Evolutionary conservation across 1,284 basidiomycete genomes (phyloP).

Genomic region (Inonotus obliquus): DNA sequence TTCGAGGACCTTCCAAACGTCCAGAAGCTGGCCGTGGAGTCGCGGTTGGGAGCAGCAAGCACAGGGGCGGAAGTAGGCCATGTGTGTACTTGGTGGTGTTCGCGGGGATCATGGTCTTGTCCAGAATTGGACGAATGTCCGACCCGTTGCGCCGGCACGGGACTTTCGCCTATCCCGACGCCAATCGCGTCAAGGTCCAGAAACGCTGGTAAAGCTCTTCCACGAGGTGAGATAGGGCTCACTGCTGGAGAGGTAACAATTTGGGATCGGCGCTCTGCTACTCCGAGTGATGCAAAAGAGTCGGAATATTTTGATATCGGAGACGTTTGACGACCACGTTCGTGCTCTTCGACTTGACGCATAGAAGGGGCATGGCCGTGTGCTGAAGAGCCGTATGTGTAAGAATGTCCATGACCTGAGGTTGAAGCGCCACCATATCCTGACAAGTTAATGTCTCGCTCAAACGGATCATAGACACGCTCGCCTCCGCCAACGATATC

Average conservation of each 20-base stretch:
- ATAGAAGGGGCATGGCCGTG: neutral
- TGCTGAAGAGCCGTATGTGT: neutral
- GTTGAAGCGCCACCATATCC: constrained; percentile 4
- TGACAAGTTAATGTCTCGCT: neutral
- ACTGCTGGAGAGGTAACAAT: neutral
- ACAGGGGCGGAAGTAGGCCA: neutral
- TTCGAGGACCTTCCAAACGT: constrained; percentile 14
- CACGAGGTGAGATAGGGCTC: constrained; percentile 4
- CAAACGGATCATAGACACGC: constrained; percentile 3
- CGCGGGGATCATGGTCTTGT: constrained; percentile 8
- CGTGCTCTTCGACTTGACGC: constrained; percentile 3
- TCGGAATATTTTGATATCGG: constrained; percentile 13
- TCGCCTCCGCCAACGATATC: constrained; percentile 4
- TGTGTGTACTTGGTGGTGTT: constrained; percentile 2
- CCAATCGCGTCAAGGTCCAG: constrained; percentile 7
- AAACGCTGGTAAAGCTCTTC: neutral
- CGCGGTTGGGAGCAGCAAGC: constrained; percentile 1
- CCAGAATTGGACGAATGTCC: constrained; percentile 15
- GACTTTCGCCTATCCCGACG: constrained; percentile 18
- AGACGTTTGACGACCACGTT: constrained; percentile 5
- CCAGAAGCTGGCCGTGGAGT: constrained; percentile 17
- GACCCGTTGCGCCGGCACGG: constrained; percentile 15
- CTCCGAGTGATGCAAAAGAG: neutral
- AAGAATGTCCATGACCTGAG: constrained; percentile 5
- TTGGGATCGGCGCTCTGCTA: neutral